Evolutionary conservation across 83 land plant genomes (phyloP).

Genomic region (Thuja plicata): DNA sequence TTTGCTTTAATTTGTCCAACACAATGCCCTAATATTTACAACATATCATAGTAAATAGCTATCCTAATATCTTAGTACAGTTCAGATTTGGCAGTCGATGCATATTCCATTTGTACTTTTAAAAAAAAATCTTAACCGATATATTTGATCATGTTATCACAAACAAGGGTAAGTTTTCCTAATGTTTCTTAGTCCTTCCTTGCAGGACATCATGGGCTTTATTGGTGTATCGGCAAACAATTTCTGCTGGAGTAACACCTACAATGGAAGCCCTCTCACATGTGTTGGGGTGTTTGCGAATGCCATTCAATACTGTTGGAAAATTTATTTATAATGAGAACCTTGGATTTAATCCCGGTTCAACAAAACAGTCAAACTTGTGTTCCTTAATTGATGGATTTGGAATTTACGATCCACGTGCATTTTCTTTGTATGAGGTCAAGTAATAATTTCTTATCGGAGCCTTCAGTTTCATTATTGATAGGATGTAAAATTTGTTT

Average conservation of each 20-base stretch:
- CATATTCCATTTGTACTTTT: background rate
- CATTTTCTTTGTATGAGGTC: constrained; percentile 65
- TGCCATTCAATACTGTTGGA: constrained; percentile 46
- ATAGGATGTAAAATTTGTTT: background rate
- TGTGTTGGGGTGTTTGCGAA: constrained; percentile 59
- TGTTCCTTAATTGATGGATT: constrained; percentile 56
- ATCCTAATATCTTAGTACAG: background rate
- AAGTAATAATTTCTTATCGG: background rate
- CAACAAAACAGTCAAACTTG: constrained; percentile 26
- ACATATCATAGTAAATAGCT: background rate
- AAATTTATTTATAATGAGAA: constrained; percentile 39
- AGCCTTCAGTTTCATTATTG: background rate
- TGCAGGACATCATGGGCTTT: constrained; percentile 62
- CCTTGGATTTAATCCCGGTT: constrained; percentile 27
- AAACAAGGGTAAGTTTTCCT: background rate
- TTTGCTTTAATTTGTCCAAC: background rate
- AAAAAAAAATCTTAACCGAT: too few species aligned
- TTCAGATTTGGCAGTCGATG: background rate
- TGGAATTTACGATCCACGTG: constrained; percentile 66
- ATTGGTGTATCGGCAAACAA: constrained; percentile 49
- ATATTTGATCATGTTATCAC: background rate
- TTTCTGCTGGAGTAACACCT: constrained; percentile 45
- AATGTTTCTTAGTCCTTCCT: background rate
- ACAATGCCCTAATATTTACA: background rate
- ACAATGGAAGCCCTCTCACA: constrained; percentile 47